Evolutionary conservation across 441 rosid species (phyloP).

Genomic region (Kokia cookei): DNA sequence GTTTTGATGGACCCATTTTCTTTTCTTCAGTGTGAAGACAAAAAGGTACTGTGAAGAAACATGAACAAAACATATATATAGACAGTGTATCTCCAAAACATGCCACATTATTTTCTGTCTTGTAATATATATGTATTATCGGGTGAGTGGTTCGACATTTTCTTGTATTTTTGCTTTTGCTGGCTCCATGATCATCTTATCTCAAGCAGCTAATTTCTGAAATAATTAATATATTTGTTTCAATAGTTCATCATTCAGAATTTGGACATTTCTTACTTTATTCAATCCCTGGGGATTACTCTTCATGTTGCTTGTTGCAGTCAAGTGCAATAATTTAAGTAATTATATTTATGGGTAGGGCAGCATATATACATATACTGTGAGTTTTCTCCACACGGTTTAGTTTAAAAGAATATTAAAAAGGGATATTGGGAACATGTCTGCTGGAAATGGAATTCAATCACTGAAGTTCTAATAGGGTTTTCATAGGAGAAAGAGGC

Average conservation of each 20-base stretch:
- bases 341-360: conserved; percentile 11
- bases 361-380: background rate
- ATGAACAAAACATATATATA: conserved; percentile 4
- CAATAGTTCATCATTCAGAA: background rate
- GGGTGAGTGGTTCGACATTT: conserved; percentile 5
- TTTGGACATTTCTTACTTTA: background rate
- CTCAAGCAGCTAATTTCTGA: background rate
- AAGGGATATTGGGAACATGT: background rate
- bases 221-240: background rate
- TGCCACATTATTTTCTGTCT: background rate
- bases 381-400: background rate
- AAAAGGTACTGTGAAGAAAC: background rate
- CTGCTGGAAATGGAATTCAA: conserved; percentile 13
- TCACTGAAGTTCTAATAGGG: conserved; percentile 11
- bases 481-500: conserved; percentile 7
- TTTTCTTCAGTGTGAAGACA: conserved; percentile 2
- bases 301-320: background rate
- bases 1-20: background rate
- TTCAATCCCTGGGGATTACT: background rate
- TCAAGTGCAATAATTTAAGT: conserved; percentile 8
- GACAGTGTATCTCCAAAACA: conserved; percentile 17
- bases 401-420: background rate
- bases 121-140: background rate
- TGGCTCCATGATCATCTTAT: background rate
- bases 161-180: background rate